These are phyloP conservation scores for Candida sojae DNA, from an alignment of 1,139 yeast species.

Conservation along the genomic window DNA sequence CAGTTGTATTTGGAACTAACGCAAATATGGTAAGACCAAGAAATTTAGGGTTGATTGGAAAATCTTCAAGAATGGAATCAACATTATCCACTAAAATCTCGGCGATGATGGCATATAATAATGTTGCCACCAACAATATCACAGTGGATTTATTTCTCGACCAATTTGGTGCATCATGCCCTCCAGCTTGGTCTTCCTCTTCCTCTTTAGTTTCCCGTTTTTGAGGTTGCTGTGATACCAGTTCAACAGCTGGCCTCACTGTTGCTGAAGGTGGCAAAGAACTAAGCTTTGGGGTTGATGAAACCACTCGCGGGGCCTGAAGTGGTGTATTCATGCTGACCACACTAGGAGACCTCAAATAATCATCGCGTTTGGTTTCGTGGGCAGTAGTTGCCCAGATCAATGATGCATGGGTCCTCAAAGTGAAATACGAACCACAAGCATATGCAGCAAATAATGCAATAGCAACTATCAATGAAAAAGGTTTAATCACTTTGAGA, in stretches of 20 bases:
- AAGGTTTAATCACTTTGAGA: constrained; percentile 69
- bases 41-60: constrained; percentile 84
- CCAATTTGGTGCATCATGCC: constrained; percentile 99
- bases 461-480: constrained; percentile 76
- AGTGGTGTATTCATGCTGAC: constrained; percentile 31
- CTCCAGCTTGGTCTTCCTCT: constrained; percentile 46
- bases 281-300: constrained; percentile 7
- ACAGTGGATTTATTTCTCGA: constrained; percentile 80
- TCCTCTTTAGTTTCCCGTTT: constrained; percentile 15
- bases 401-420: constrained; percentile 93
- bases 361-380: constrained; percentile 28
- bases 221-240: constrained; percentile 3
- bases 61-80: constrained; percentile 77
- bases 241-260: not conserved
- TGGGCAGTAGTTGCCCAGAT: constrained; percentile 76
- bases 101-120: constrained; percentile 89
- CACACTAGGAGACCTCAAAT: constrained; percentile 34
- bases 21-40: constrained; percentile 94
- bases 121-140: constrained; percentile 82
- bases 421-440: constrained; percentile 90
- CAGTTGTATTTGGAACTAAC: constrained; percentile 94
- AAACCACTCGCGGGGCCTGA: constrained; percentile 20
- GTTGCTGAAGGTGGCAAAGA: constrained; percentile 16
- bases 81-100: constrained; percentile 94
- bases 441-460: constrained; percentile 81